phyloP scores from a whole-genome alignment of 176 grass and related monocot genomes.

The Saccharum officinarum region DNA sequence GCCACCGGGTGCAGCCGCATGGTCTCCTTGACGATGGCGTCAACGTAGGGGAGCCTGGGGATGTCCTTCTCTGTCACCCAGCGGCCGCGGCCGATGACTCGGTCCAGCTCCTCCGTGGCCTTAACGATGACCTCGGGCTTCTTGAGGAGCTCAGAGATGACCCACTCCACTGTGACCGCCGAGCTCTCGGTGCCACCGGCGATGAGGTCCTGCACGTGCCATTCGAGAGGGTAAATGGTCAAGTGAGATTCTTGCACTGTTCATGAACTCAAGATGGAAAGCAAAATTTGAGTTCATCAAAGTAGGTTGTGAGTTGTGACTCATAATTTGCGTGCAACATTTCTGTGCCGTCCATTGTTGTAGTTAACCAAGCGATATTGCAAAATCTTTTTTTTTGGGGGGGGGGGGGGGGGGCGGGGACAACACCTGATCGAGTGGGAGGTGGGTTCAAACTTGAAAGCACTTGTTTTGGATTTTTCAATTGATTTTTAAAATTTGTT shows the following conservation, averaged over 20 bases:
- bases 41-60: conserved; percentile 36
- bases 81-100: conserved; percentile 45
- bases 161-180: conserved; percentile 34
- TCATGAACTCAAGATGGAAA: not conserved
- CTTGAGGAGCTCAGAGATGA: conserved; percentile 45
- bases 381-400: no score
- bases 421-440: no score
- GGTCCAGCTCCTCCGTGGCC: conserved; percentile 62
- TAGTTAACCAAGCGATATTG: no score
- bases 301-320: no score
- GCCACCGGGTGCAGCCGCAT: conserved; percentile 68
- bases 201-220: conserved; percentile 46
- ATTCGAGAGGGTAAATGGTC: not conserved
- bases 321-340: no score
- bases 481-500: not conserved
- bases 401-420: no score
- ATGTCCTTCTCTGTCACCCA: conserved; percentile 68
- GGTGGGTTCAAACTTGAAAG: no score
- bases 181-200: conserved; percentile 60
- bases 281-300: not conserved
- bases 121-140: conserved; percentile 43
- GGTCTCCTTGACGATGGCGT: conserved; percentile 58
- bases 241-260: not conserved
- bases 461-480: not conserved
- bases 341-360: no score